Evolutionary conservation across 768 basidiomycete genomes (phyloP).

Genomic region (Tubosaeta sp.): DNA sequence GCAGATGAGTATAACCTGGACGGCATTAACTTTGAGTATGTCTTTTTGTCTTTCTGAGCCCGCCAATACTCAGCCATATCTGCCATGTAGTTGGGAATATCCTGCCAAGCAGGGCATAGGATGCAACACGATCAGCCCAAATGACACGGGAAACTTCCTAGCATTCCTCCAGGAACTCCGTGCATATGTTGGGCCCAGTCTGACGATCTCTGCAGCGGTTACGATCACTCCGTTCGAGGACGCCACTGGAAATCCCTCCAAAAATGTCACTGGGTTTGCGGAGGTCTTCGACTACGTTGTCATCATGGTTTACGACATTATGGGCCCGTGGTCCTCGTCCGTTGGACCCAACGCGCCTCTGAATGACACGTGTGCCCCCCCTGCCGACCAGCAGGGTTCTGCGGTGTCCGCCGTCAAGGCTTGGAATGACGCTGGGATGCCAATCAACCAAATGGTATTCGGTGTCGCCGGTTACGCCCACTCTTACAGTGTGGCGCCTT

Average conservation of each 20-base stretch:
- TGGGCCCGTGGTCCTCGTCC: constrained; percentile 47
- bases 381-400: constrained; percentile 61
- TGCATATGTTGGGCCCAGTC: constrained; percentile 40
- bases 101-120: constrained; percentile 62
- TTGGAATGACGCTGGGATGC: constrained; percentile 79
- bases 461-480: constrained; percentile 83
- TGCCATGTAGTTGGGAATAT: constrained; percentile 84
- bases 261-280: constrained; percentile 70
- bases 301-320: constrained; percentile 66
- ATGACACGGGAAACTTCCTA: constrained; percentile 77
- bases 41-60: neutral
- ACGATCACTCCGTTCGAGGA: constrained; percentile 62
- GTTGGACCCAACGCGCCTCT: constrained; percentile 82
- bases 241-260: constrained; percentile 53
- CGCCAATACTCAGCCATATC: constrained; percentile 11
- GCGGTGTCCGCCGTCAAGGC: constrained; percentile 65
- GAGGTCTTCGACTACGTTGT: constrained; percentile 61
- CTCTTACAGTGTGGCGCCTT: constrained; percentile 47
- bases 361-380: constrained; percentile 65
- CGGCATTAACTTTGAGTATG: constrained; percentile 43
- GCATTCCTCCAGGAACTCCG: constrained; percentile 70
- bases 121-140: constrained; percentile 54
- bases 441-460: constrained; percentile 62
- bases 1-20: constrained; percentile 49
- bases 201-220: constrained; percentile 70